A percentile compares a stretch with the other conserved stretches of the same genome.
phyloP scores from a whole-genome alignment of 2,329 filamentous ascomycete genomes.

The Alternaria brassicicola region DNA sequence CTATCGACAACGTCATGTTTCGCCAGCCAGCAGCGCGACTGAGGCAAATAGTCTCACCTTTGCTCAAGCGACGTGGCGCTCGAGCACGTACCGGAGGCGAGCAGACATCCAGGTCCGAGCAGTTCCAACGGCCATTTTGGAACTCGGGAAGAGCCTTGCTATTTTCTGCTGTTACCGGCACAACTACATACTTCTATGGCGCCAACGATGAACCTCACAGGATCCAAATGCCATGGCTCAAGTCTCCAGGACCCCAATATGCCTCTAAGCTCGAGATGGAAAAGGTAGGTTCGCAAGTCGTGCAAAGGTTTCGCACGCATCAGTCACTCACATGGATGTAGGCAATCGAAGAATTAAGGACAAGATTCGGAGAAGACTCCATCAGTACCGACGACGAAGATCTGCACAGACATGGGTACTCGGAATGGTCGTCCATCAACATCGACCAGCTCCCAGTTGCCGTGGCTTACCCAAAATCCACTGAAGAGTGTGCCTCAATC shows the following conservation, averaged over 20 bases:
- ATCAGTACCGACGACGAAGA: conserved; percentile 70
- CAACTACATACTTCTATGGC: conserved; percentile 60
- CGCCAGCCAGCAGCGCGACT: conserved; percentile 37
- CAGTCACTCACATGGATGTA: conserved; percentile 31
- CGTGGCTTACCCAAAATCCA: conserved; percentile 68
- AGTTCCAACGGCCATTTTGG: conserved; percentile 50
- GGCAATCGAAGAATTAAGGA: conserved; percentile 63
- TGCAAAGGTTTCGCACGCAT: not conserved
- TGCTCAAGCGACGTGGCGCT: conserved; percentile 35
- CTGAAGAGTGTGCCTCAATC: conserved; percentile 68
- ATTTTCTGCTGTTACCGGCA: conserved; percentile 57
- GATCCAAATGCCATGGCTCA: conserved; percentile 36
- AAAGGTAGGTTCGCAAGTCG: conserved; percentile 43
- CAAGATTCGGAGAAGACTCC: conserved; percentile 61
- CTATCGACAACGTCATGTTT: conserved; percentile 38
- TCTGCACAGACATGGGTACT: conserved; percentile 68
- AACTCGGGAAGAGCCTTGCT: conserved; percentile 56
- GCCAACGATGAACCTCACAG: conserved; percentile 48
- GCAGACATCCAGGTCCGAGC: conserved; percentile 24
- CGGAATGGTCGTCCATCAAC: conserved; percentile 74
- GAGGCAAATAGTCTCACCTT: conserved; percentile 36
- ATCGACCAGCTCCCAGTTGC: conserved; percentile 67
- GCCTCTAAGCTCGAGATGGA: conserved; percentile 60
- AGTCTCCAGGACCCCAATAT: conserved; percentile 50
- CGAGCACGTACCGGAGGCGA: conserved; percentile 37